Percentiles rank a stretch among this genome's conserved stretches.
Evolutionary conservation across 257 asterid genomes (phyloP).

Genomic region (Solanum commersonii): DNA sequence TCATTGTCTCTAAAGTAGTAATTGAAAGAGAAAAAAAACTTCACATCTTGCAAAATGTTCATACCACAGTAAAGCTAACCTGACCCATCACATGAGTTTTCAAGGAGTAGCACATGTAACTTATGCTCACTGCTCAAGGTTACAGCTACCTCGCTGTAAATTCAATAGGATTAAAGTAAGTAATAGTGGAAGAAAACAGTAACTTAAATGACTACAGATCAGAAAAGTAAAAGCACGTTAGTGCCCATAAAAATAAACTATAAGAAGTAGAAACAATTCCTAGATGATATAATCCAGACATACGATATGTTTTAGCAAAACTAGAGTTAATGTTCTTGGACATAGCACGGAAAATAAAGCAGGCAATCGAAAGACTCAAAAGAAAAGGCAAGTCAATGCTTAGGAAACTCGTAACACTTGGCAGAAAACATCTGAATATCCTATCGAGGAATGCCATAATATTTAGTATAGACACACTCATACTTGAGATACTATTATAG

Average conservation of each 20-base stretch:
- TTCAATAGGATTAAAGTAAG: neutral
- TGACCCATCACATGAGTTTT: conserved; percentile 34
- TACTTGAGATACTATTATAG: neutral
- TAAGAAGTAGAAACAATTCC: neutral
- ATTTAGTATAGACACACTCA: neutral
- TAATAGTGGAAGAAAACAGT: neutral
- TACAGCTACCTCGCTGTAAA: conserved; percentile 31
- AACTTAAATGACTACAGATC: neutral
- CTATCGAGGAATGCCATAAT: neutral
- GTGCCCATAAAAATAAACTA: neutral
- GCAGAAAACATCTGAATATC: neutral
- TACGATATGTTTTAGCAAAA: neutral
- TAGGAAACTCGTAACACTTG: neutral
- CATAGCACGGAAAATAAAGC: neutral
- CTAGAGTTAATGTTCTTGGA: neutral
- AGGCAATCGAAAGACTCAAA: neutral
- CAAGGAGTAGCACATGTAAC: conserved; percentile 23
- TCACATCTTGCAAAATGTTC: conserved; percentile 27
- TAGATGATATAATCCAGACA: neutral
- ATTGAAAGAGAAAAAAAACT: conserved; percentile 1
- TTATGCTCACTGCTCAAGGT: conserved; percentile 27
- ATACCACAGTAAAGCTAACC: conserved; percentile 65
- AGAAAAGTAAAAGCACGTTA: neutral
- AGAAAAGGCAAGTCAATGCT: neutral
- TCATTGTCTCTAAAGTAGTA: neutral